Base-by-base conservation (phyloP, 202 grass and related monocot genomes). In the Cymbopogon flexuosus region DNA sequence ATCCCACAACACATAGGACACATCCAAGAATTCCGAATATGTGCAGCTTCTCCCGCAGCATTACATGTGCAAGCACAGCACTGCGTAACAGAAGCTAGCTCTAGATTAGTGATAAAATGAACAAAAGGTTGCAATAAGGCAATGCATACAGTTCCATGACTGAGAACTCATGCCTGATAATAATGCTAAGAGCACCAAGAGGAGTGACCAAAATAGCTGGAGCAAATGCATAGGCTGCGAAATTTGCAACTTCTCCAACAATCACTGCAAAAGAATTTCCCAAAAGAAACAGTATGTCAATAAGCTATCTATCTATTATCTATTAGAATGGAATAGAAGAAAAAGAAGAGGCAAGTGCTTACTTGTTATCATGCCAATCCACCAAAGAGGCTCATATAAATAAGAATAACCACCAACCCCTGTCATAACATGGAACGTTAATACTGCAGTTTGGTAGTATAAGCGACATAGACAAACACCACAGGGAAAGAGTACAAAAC, bases 141-240 rank as follows among this genome's bases (percentile, higher is more conserved):
- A 2, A 54, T 76, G 82, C 33, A 52, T 61, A 49, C 39, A 49
- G 70, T 68, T 21, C 6, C 5, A 4, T 2, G 66, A 61, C 5
- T 72, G 14, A 49, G 49, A 62, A 62, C 30, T 2, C 83, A 74
- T 87, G 80, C 92, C 92, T 94, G 75, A 91, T 88, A 64, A 94
- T 94, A 77, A 94, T 94, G 87, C 92, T 94, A 69, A 94, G 89
- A 74, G 92, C 89, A n/a, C 92, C 92, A 85, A 94, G 92, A 77
- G 92, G 92, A 85, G 92, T 94, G 41, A 94, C 92, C 79, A 94
- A 74, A 94, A 94, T 94, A 59, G 92, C 89, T 34, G 92, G 89
- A 37, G 92, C 87, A 78, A 94, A 94, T 81, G 92, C 92, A 81
- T 94, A 94, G 43, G 92, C 92, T 8, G 87, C 92, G 81, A 94